Conservation (phyloP, 441 rosid genomes). For the Jatropha podagrica region DNA sequence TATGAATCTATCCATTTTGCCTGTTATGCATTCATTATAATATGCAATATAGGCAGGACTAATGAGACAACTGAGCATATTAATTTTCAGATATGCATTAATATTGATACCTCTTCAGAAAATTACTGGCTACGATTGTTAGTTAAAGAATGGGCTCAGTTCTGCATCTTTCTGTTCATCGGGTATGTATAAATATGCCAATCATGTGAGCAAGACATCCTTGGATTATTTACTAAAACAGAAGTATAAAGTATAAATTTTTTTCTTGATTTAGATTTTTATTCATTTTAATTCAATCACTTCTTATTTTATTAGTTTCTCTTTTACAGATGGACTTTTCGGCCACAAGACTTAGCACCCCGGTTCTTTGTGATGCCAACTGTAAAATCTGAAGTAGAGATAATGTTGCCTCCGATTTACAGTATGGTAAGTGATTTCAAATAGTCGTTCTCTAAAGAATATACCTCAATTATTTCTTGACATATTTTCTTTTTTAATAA, state of each 20-base stretch:
- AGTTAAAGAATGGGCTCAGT: conserved; percentile 81
- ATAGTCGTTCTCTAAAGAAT: not conserved
- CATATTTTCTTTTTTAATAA: conserved; percentile 3
- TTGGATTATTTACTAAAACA: not conserved
- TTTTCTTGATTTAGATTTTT: not conserved
- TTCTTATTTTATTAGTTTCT: conserved; percentile 17
- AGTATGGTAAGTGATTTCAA: conserved; percentile 59
- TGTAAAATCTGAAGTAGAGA: conserved; percentile 51
- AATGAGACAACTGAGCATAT: conserved; percentile 14
- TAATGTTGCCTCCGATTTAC: conserved; percentile 63
- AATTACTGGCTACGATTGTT: conserved; percentile 79
- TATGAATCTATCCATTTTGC: conserved; percentile 26
- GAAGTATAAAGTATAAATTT: not conserved
- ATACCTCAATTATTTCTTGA: not conserved
- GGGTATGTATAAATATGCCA: conserved; percentile 48
- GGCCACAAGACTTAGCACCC: conserved; percentile 80
- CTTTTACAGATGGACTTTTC: conserved; percentile 75
- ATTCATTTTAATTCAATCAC: conserved; percentile 1
- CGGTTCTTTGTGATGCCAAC: conserved; percentile 77
- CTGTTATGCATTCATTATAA: not conserved
- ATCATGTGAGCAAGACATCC: not conserved
- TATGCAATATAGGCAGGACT: not conserved
- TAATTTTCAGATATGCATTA: conserved; percentile 61
- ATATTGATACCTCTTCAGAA: conserved; percentile 59
- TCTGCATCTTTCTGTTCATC: conserved; percentile 75